These are phyloP conservation scores for Aspergillaceae sp. DNA, from an alignment of 2,329 filamentous ascomycete genomes.

Conservation along the genomic window DNA sequence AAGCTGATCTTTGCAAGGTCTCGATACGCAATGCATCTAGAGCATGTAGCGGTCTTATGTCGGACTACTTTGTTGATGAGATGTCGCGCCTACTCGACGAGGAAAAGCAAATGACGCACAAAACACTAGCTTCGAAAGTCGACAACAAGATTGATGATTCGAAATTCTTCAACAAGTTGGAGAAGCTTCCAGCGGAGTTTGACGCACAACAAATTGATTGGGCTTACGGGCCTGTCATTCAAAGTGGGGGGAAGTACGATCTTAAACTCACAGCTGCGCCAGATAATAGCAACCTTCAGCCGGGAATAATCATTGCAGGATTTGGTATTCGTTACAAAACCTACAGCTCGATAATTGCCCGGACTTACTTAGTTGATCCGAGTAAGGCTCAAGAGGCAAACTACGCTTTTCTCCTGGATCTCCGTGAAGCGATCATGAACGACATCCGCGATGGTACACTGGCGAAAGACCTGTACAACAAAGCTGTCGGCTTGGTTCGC, in stretches of 20 bases:
- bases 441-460: conserved; percentile 78
- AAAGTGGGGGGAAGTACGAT: conserved; percentile 94
- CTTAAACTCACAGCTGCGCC: conserved; percentile 69
- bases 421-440: conserved; percentile 85
- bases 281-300: conserved; percentile 74
- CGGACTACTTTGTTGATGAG: conserved; percentile 93
- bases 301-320: conserved; percentile 86
- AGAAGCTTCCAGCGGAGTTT: conserved; percentile 75
- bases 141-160: conserved; percentile 84
- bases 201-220: conserved; percentile 86
- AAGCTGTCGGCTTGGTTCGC: conserved; percentile 70
- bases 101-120: conserved; percentile 95
- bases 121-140: conserved; percentile 74
- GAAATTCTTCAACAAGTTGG: conserved; percentile 84
- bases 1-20: conserved; percentile 41
- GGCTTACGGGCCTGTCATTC: conserved; percentile 81
- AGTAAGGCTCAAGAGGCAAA: conserved; percentile 92
- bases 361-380: conserved; percentile 93
- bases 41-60: conserved; percentile 89
- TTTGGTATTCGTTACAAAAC: conserved; percentile 92
- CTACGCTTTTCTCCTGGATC: conserved; percentile 76
- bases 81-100: conserved; percentile 95
- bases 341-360: conserved; percentile 83
- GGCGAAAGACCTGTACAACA: conserved; percentile 85
- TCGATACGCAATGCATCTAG: conserved; percentile 90